Evolutionary conservation across 1,284 basidiomycete genomes (phyloP), one percentile per base, ranked within the genome.

Genomic region (Austroboletus niveus): DNA sequence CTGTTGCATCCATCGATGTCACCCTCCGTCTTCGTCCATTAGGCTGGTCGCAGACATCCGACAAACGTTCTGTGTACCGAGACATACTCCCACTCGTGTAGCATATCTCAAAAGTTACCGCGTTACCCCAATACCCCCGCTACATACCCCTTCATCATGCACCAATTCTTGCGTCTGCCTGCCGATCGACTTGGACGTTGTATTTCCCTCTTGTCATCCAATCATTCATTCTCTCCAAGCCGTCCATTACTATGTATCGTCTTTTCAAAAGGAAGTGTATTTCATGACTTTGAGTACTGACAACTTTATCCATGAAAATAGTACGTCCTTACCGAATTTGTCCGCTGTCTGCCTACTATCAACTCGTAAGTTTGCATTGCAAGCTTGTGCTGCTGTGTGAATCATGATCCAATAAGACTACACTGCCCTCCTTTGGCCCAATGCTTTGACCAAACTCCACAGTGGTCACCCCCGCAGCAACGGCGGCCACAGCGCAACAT

Each of bases 81-180:
- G 51, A 43, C 20, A 29, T 8, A 29, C 27, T 6, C 8, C 27
- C 5, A 6, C 27, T 29, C 38, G 32, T 68, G 66, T 69, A 69
- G 58, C 65, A 64, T 60, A 62, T 42, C 24, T 36, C 27, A 27
- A 32, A 24, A 47, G 20, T 15, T 20, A 27, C 41, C 9, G 27
- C 9, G 5, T 43, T 22, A 45, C 10, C 32, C 32, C 14, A 15
- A 11, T 15, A 15, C 32, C 10, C 32, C 32, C 32, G 5, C 32
- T 34, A 12, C 32, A 34, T 8, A 12, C 14, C 32, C 32, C 14
- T 15, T 12, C 14, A 34, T 15, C 11, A 39, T 39, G 35, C 14
- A 29, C 5, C 15, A n/a, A 14, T 12, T 34, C 10, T 40, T 40
- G 12, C 15, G 12, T 43, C 20, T 39, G n/a, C 34, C 14, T 39